These are phyloP conservation scores for Solanum chaucha DNA, from an alignment of 257 asterid genomes.

Conservation along the genomic window DNA sequence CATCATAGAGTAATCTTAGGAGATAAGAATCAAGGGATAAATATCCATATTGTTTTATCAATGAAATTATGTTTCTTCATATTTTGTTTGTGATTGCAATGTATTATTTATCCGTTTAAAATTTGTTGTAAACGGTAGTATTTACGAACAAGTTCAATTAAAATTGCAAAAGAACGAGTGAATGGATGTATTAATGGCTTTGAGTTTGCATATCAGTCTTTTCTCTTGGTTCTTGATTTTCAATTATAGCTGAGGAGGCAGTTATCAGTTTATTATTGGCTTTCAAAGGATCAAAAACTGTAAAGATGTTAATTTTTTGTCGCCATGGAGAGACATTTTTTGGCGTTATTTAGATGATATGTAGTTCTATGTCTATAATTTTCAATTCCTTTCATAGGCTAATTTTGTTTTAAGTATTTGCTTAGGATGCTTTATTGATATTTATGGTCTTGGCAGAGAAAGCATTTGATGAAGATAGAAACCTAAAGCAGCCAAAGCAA, in stretches of 20 bases:
- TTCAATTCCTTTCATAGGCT: neutral
- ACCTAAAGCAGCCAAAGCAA: conserved; percentile 61
- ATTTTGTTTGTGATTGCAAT: neutral
- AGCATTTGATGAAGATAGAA: conserved; percentile 62
- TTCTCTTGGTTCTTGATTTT: neutral
- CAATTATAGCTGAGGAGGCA: neutral
- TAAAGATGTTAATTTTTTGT: neutral
- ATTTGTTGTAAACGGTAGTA: neutral
- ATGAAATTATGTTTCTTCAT: neutral
- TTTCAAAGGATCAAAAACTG: neutral
- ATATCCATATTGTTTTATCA: neutral
- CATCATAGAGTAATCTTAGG: neutral
- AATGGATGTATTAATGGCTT: neutral
- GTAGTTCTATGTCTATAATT: neutral
- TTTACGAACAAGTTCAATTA: neutral
- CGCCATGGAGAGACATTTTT: neutral
- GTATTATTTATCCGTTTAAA: neutral
- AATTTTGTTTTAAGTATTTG: neutral
- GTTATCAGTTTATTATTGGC: neutral
- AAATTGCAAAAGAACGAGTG: neutral
- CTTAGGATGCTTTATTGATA: neutral
- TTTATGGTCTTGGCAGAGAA: conserved; percentile 40
- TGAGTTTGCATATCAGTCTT: neutral
- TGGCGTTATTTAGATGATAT: neutral
- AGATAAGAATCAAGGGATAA: neutral